phyloP scores from a whole-genome alignment of 2,329 filamentous ascomycete species.

The Volutella citrinella region DNA sequence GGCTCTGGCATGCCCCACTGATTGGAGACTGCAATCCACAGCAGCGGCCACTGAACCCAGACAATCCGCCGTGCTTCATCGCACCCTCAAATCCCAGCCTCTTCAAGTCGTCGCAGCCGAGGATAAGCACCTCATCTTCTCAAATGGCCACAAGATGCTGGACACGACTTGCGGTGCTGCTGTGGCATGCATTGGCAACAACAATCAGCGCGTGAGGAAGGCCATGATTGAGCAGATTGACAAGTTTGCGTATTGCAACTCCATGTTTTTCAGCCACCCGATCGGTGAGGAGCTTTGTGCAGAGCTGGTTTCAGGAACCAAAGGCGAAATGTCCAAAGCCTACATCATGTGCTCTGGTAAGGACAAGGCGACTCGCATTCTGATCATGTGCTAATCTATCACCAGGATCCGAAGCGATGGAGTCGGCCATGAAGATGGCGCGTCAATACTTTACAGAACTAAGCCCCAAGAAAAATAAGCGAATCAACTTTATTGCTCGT shows the following conservation, averaged over 20 bases:
- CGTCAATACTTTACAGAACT: conserved; percentile 43
- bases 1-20: no score
- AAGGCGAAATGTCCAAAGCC: conserved; percentile 31
- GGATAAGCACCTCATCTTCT: no score
- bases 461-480: conserved; percentile 46
- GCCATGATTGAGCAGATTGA: conserved; percentile 20
- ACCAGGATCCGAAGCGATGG: conserved; percentile 47
- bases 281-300: conserved; percentile 17
- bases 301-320: conserved; percentile 28
- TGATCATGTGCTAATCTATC: background rate
- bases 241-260: conserved; percentile 16
- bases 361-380: conserved; percentile 3
- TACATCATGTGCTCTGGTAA: conserved; percentile 35
- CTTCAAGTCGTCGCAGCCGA: no score
- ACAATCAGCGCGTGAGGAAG: conserved; percentile 14
- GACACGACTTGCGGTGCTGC: conserved; percentile 20
- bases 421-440: conserved; percentile 44
- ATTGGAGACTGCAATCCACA: no score
- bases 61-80: no score
- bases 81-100: no score
- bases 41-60: no score
- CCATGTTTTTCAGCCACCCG: conserved; percentile 18
- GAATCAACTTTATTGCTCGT: conserved; percentile 66
- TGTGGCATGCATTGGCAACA: conserved; percentile 17
- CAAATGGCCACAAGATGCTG: conserved; percentile 20